These are phyloP conservation scores for Elongisporangium anandrum DNA, from an alignment of 352 stramenopile species.

Conservation along the genomic window DNA sequence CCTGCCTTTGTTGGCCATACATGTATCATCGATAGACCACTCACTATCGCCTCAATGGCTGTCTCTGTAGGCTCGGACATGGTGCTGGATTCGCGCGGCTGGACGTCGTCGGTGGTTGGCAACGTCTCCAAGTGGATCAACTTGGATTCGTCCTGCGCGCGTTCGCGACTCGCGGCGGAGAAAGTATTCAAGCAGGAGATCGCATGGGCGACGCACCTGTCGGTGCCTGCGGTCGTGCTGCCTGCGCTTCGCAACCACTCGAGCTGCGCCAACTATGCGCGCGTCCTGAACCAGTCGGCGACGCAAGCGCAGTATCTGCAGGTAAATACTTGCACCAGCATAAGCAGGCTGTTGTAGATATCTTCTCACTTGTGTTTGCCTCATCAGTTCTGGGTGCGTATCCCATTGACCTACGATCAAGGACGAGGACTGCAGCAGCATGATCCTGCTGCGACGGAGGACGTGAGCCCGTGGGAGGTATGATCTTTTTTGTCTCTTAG, in stretches of 20 bases:
- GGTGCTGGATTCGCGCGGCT: constrained; percentile 78
- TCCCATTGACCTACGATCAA: constrained; percentile 49
- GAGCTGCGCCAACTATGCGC: constrained; percentile 79
- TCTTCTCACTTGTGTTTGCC: background rate
- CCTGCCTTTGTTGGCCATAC: background rate
- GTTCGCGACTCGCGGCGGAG: constrained; percentile 46
- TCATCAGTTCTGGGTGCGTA: constrained; percentile 79
- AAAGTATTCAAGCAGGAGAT: constrained; percentile 91
- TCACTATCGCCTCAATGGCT: constrained; percentile 1
- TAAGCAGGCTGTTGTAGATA: background rate
- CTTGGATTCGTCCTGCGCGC: constrained; percentile 41
- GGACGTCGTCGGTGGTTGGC: constrained; percentile 80
- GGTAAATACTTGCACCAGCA: constrained; percentile 4
- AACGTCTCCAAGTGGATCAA: constrained; percentile 80
- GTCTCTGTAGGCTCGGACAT: constrained; percentile 61
- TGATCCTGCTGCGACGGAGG: constrained; percentile 8
- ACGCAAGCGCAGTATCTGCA: constrained; percentile 78
- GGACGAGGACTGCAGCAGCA: constrained; percentile 1
- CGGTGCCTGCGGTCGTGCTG: constrained; percentile 92
- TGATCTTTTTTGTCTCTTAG: too few relatives aligned
- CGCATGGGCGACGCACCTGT: constrained; percentile 95
- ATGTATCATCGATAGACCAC: background rate
- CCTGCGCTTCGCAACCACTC: constrained; percentile 54
- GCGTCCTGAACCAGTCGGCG: constrained; percentile 74
- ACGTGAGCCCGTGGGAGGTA: constrained; percentile 41